A percentile compares a stretch with the other conserved stretches of the same genome.
These are phyloP conservation scores for Candida palmyrensis DNA, from an alignment of 805 yeast genomes.

Conservation along the genomic window DNA sequence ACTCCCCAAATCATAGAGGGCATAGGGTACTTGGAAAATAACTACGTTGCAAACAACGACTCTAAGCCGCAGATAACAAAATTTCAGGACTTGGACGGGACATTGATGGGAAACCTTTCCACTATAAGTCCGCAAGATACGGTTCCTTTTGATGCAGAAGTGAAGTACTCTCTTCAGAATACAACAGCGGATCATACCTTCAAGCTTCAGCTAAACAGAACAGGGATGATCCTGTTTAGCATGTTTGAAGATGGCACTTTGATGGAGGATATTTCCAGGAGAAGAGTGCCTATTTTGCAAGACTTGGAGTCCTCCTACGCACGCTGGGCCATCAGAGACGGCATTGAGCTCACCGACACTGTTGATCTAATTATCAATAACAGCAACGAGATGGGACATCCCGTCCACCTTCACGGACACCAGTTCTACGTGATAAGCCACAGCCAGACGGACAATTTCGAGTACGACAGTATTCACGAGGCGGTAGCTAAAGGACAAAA, in stretches of 20 bases:
- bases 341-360: conserved; percentile 20
- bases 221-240: conserved; percentile 21
- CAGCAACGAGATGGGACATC: conserved; percentile 23
- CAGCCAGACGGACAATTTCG: conserved; percentile 18
- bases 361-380: conserved; percentile 28
- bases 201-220: conserved; percentile 24
- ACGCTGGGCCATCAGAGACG: conserved; percentile 9
- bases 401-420: conserved; percentile 33
- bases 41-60: no score
- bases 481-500: conserved; percentile 14
- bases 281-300: conserved; percentile 14
- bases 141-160: conserved; percentile 12
- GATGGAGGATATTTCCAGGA: conserved; percentile 17
- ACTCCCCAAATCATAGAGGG: conserved; percentile 26
- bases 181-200: conserved; percentile 21
- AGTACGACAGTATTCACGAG: conserved; percentile 17
- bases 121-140: conserved; percentile 14
- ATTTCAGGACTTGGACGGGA: conserved; percentile 19
- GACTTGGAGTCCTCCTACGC: conserved; percentile 4
- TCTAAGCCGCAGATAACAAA: conserved; percentile 9
- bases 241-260: conserved; percentile 17
- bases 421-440: conserved; percentile 22
- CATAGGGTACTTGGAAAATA: conserved; percentile 13
- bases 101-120: conserved; percentile 6
- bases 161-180: conserved; percentile 5